Evolutionary conservation across 495 filamentous ascomycete species (phyloP).

Genomic region (Sordaria brevicollis): DNA sequence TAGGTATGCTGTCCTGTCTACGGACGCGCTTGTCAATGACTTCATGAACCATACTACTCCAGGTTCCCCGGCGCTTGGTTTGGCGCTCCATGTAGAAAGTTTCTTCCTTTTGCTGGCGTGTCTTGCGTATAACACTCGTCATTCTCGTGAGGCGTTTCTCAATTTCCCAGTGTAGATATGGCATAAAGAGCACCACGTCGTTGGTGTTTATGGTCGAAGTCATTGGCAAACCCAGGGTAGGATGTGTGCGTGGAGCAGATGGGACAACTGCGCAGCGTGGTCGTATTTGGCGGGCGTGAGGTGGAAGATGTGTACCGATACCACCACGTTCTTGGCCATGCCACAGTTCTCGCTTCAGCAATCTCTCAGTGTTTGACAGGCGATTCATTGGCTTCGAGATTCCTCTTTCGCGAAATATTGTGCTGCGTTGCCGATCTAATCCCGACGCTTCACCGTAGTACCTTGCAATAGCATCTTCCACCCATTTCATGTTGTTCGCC

Average conservation of each 20-base stretch:
- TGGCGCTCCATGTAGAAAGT: conserved; percentile 9
- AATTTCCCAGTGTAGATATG: conserved; percentile 19
- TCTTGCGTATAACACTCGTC: conserved; percentile 16
- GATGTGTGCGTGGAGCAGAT: conserved; percentile 1
- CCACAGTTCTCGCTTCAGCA: conserved; percentile 19
- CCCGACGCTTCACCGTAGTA: conserved; percentile 12
- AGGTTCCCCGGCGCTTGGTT: conserved; percentile 14
- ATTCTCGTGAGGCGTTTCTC: conserved; percentile 17
- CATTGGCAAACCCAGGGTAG: not conserved
- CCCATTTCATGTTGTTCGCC: conserved; percentile 22
- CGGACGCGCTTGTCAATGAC: not conserved
- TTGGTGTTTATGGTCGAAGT: not conserved
- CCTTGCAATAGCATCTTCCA: conserved; percentile 14
- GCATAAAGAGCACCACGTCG: conserved; percentile 5
- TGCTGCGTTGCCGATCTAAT: conserved; percentile 7
- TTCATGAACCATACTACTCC: conserved; percentile 14
- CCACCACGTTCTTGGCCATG: conserved; percentile 17
- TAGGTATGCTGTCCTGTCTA: not conserved
- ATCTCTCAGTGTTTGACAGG: conserved; percentile 15
- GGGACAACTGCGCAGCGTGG: conserved; percentile 16
- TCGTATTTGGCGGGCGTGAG: conserved; percentile 17
- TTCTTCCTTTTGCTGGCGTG: conserved; percentile 8
- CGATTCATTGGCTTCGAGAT: not conserved
- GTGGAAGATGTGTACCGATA: conserved; percentile 11
- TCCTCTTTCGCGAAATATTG: not conserved